Base-by-base conservation (phyloP, 2,329 filamentous ascomycete genomes). In the Ophiocordyceps camponoti-leonardi region DNA sequence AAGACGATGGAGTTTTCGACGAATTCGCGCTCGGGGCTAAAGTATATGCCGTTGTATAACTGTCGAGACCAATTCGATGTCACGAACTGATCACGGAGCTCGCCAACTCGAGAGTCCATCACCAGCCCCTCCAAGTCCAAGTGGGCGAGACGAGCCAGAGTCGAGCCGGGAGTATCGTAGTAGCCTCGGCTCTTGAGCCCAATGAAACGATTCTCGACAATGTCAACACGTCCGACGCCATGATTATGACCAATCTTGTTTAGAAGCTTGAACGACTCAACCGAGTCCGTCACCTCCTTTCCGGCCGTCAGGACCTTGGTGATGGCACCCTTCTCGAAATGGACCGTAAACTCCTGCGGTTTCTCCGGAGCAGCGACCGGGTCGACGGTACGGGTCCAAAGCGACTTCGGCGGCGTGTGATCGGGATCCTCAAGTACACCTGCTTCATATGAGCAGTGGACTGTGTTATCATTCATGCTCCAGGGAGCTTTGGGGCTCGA, bases 401-500 rank as follows among this genome's bases (percentile, higher is more conserved):
- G 79, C 55, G 84, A 75, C 53, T 75, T 67, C 22, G 81, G 80
- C 39, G 81, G 73, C 48, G 73, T 72, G 48, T 67, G 62, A 53
- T 68, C 56, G 14, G 67, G 63, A 46, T 72, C 69, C 61, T 81
- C 79, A 48, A 86, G 71, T 50, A 50, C 43, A 58, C 84, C 84
- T 44, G 80, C 80, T 69, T 93, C 86, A 63, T 92, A 93, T 49
- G 67, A 73, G 70, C 79, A 85, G 65, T 55, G 52, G 39, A 49
- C 45, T n/a, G 53, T 40, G 41, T 54, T 50, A 28, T 49, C 63
- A 49, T 68, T 67, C 73, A 77, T 68, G 48, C 65, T 71, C 74
- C 76, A 84, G 43, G 79, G 79, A 66, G 80, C 80, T 58, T 76
- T 75, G 69, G 83, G 83, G 53, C 81, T 85, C 55, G 76, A 80